Evolutionary conservation across 768 basidiomycete species (phyloP).

Genomic region (Leccinum olivaceopallidum): DNA sequence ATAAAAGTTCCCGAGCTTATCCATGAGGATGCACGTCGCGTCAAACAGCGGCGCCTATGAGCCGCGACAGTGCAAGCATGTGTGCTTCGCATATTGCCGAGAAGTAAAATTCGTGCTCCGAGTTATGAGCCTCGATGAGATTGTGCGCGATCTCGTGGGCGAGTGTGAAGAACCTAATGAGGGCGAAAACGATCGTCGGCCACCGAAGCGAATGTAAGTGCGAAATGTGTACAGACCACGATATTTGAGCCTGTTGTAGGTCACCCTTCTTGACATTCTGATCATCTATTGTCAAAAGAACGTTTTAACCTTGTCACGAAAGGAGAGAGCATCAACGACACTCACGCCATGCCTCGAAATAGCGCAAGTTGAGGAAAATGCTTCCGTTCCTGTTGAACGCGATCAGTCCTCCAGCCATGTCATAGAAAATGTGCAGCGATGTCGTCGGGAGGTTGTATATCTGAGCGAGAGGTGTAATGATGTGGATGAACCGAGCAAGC

Average conservation of each 20-base stretch:
- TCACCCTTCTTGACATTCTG: constrained; percentile 56
- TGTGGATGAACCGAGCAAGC: constrained; percentile 70
- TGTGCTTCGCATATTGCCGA: constrained; percentile 83
- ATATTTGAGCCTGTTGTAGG: constrained; percentile 66
- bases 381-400: constrained; percentile 93
- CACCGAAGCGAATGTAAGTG: not conserved
- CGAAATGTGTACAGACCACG: constrained; percentile 53
- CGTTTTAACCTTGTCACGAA: not conserved
- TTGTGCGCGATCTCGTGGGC: constrained; percentile 96
- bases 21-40: not conserved
- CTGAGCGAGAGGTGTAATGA: constrained; percentile 62
- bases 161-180: constrained; percentile 75
- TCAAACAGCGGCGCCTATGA: constrained; percentile 22
- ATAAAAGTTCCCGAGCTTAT: not conserved
- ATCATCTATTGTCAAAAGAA: constrained; percentile 54
- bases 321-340: constrained; percentile 9
- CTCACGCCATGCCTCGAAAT: constrained; percentile 86
- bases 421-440: constrained; percentile 86
- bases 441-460: constrained; percentile 74
- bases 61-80: constrained; percentile 41
- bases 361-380: constrained; percentile 86
- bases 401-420: constrained; percentile 75
- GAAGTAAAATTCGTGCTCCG: constrained; percentile 94
- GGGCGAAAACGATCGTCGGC: not conserved
- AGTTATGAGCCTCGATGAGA: constrained; percentile 81